A percentile compares a stretch with the other conserved stretches of the same genome.
phyloP scores from a whole-genome alignment of 2,329 filamentous ascomycete genomes.

The Allantophomopsis cytisporea region DNA sequence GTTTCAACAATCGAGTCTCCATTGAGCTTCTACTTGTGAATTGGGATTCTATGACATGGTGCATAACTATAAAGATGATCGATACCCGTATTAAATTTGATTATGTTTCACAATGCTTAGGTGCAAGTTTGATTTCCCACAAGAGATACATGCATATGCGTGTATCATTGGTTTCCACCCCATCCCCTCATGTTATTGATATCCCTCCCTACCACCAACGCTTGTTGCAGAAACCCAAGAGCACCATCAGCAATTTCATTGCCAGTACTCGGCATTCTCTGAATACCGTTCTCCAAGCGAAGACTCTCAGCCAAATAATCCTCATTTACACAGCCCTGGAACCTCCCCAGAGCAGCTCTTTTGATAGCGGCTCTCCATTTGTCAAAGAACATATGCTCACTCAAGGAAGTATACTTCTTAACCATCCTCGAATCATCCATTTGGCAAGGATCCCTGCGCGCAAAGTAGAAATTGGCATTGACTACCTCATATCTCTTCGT shows the following conservation, averaged over 20 bases:
- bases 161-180: conserved; percentile 4
- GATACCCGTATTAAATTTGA: too few relatives aligned
- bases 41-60: too few relatives aligned
- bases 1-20: too few relatives aligned
- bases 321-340: conserved; percentile 3
- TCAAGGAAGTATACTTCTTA: conserved; percentile 5
- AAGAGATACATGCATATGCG: too few relatives aligned
- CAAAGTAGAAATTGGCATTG: conserved; percentile 32
- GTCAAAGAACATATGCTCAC: background rate
- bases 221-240: conserved; percentile 29
- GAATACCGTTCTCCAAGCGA: conserved; percentile 1
- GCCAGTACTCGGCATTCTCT: conserved; percentile 15
- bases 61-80: too few relatives aligned
- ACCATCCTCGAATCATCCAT: conserved; percentile 2
- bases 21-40: too few relatives aligned
- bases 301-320: conserved; percentile 4
- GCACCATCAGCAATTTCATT: conserved; percentile 25
- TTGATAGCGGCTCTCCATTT: conserved; percentile 1
- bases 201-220: conserved; percentile 15
- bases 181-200: conserved; percentile 10
- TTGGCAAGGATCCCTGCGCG: conserved; percentile 5
- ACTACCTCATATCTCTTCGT: conserved; percentile 57
- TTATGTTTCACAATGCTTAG: too few relatives aligned
- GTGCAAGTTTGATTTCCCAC: too few relatives aligned
- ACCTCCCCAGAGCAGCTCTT: background rate